phyloP scores from a whole-genome alignment of 140 eudicot genomes.

The Stevia rebaudiana region DNA sequence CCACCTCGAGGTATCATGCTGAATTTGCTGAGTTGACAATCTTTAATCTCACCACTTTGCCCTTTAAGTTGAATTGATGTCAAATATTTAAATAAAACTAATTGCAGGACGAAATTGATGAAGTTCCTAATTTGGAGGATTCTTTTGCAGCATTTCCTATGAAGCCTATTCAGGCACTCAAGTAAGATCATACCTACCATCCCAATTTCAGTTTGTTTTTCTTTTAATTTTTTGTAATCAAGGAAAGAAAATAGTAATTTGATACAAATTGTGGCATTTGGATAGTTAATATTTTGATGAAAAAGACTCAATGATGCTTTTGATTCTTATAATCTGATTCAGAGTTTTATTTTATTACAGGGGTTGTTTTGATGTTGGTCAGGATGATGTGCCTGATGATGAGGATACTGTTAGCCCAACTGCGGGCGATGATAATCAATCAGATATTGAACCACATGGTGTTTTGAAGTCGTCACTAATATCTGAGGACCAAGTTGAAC shows the following conservation, averaged over 20 bases:
- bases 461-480: conserved; percentile 21
- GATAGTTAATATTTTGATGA: neutral
- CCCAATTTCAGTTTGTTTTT: neutral
- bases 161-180: conserved; percentile 93
- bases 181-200: conserved; percentile 43
- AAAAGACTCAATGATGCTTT: neutral
- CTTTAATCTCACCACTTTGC: neutral
- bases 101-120: conserved; percentile 62
- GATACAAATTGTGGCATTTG: conserved; percentile 10
- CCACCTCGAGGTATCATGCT: conserved; percentile 50
- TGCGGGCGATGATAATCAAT: conserved; percentile 38
- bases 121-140: conserved; percentile 60
- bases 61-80: neutral
- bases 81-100: neutral
- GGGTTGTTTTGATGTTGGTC: conserved; percentile 88
- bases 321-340: conserved; percentile 13
- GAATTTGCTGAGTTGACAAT: neutral
- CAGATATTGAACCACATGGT: conserved; percentile 44
- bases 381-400: conserved; percentile 38
- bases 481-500: conserved; percentile 37
- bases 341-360: conserved; percentile 39
- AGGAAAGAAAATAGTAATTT: conserved; percentile 1
- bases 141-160: conserved; percentile 87
- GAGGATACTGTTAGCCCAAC: conserved; percentile 34
- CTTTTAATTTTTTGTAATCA: conserved; percentile 1